These are phyloP conservation scores for Jackrogersella multiformis DNA, from an alignment of 495 filamentous ascomycete genomes.

Conservation along the genomic window DNA sequence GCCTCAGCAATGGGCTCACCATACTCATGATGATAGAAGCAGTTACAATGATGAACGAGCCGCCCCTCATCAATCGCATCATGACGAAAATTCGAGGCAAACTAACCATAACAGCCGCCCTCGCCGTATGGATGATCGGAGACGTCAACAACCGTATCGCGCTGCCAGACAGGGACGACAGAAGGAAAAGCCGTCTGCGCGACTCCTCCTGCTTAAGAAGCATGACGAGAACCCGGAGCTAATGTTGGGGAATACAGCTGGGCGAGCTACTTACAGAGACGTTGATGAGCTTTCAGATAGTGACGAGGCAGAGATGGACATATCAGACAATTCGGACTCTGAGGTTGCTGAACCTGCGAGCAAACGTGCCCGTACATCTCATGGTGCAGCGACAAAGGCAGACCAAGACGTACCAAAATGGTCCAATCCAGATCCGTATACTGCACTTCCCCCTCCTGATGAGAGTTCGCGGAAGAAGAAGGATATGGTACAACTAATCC, in stretches of 20 bases:
- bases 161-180: neutral
- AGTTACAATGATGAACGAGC: conserved; percentile 26
- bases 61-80: conserved; percentile 17
- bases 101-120: conserved; percentile 19
- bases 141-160: neutral
- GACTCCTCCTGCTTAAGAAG: conserved; percentile 50
- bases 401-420: conserved; percentile 71
- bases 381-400: conserved; percentile 42
- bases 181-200: conserved; percentile 45
- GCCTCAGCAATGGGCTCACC: conserved; percentile 11
- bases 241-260: conserved; percentile 49
- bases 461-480: conserved; percentile 69
- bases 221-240: conserved; percentile 47
- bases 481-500: conserved; percentile 86
- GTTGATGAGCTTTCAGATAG: conserved; percentile 74
- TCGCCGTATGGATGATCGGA: conserved; percentile 33
- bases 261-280: conserved; percentile 54
- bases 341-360: conserved; percentile 59
- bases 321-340: conserved; percentile 59
- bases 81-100: conserved; percentile 16
- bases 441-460: conserved; percentile 77
- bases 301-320: conserved; percentile 77
- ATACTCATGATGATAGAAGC: conserved; percentile 11
- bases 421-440: conserved; percentile 96
- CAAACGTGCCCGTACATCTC: conserved; percentile 55